Base-by-base conservation (phyloP, 2,329 filamentous ascomycete species). In the Hawksworthiomyces lignivorus region DNA sequence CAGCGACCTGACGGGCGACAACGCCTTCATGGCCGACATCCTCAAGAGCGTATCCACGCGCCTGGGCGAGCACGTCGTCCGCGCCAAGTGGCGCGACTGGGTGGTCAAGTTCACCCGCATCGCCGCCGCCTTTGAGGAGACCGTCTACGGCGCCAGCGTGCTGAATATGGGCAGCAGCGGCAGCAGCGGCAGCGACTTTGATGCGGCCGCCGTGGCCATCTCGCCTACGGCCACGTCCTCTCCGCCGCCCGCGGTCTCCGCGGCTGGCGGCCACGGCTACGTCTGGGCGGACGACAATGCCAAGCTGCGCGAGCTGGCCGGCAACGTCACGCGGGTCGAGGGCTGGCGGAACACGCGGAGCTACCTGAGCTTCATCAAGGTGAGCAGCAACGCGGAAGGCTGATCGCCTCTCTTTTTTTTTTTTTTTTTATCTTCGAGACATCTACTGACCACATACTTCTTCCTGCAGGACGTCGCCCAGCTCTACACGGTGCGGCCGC, bases 291-390 rank as follows among this genome's bases (percentile, higher is more conserved):
- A 95, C 54, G 87, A 96, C 43, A 68, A 71, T 30, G 74, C 82
- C 7, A 90, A 87, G 62, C 75, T 84, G 53, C 83, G 82, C 54
- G 92, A 98, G 63, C 75, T 98, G 28, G 85, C 88, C 14, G 90
- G 88, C 4, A 95, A 94, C 47, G 87, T 92, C 35, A 87, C 86
- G 44, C 76, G 92, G 43, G 94, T 98, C 48, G 92, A 98, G 65
- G 92, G 90, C 43, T 98, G 92, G 92, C 80, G 92, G 52, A 94
- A 87, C 50, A 97, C 92, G 1, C 75, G 92, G 47, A 94, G 87
- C 56, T 98, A 98, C 59, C 95, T 94, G 64, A 88, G 86, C 51
- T 97, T 87, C 58, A 90, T 97, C 49, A 87, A 94, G 68, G 86
- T 81, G 62, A 53, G 68, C 17, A 7, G 4, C 19, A 22, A 9